Percentiles rank a stretch among this genome's conserved stretches.
These are phyloP conservation scores for Xylariaceae sp. DNA, from an alignment of 2,329 filamentous ascomycete species.

Conservation along the genomic window DNA sequence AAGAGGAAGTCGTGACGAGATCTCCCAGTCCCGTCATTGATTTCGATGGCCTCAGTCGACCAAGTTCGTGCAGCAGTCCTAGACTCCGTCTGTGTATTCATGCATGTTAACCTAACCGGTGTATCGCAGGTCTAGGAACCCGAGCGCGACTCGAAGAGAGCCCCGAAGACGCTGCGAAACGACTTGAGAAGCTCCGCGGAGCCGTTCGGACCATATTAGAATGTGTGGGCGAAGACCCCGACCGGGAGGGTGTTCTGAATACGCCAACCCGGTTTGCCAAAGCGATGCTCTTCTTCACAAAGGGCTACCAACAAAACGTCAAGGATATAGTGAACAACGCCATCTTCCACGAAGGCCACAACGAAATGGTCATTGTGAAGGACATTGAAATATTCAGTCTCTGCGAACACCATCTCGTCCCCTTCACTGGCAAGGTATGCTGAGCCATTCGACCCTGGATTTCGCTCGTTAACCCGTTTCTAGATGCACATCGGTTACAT, in stretches of 20 bases:
- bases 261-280: constrained; percentile 87
- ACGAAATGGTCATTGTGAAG: constrained; percentile 96
- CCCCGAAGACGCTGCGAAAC: constrained; percentile 44
- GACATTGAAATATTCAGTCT: constrained; percentile 93
- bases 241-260: constrained; percentile 58
- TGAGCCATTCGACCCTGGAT: background rate
- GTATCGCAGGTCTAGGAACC: constrained; percentile 53
- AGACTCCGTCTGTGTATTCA: background rate
- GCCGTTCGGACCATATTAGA: constrained; percentile 63
- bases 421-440: constrained; percentile 85
- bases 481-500: constrained; percentile 99
- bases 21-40: constrained; percentile 56
- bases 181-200: constrained; percentile 54
- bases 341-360: constrained; percentile 93
- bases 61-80: constrained; percentile 39
- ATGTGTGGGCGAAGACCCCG: constrained; percentile 63
- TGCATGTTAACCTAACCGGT: constrained; percentile 24
- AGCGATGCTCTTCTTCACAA: constrained; percentile 91
- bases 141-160: constrained; percentile 56
- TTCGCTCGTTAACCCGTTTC: background rate
- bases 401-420: constrained; percentile 96
- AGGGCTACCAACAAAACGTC: constrained; percentile 94
- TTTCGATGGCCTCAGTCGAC: constrained; percentile 56
- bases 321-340: constrained; percentile 87
- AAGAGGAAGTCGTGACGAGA: constrained; percentile 33